Evolutionary conservation across 73 alveolate species (phyloP).

Genomic region (Breviolum minutum): DNA sequence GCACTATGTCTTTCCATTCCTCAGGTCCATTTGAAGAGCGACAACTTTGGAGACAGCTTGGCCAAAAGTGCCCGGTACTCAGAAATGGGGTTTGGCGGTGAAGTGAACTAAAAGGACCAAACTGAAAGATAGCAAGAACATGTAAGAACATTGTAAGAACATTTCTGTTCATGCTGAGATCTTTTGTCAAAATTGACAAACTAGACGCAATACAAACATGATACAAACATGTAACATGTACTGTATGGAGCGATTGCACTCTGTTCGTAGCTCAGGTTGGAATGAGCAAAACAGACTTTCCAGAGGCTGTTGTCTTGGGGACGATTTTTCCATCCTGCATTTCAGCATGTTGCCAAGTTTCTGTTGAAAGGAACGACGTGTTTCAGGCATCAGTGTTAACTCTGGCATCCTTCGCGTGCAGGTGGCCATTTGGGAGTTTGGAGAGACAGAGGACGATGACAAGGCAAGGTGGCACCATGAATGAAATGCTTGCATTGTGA

Average conservation of each 20-base stretch:
- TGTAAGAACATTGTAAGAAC: neutral
- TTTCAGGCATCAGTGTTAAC: no score
- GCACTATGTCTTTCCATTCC: neutral
- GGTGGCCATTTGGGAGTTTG: slow-evolving; percentile 83
- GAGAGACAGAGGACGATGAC: slow-evolving; percentile 73
- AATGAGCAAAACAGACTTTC: slow-evolving; percentile 53
- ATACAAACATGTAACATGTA: no score
- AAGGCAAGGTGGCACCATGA: neutral
- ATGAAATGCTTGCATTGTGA: neutral
- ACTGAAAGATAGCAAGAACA: neutral
- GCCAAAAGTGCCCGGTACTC: slow-evolving; percentile 45
- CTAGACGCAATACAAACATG: no score
- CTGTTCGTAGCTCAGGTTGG: neutral
- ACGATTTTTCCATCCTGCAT: neutral
- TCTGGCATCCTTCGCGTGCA: neutral
- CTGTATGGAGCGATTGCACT: neutral
- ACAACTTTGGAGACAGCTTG: slow-evolving; percentile 60
- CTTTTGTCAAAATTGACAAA: neutral
- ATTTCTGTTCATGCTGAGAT: neutral
- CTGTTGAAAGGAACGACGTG: neutral
- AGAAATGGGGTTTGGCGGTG: neutral
- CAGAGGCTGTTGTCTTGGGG: slow-evolving; percentile 1
- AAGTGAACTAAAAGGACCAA: neutral
- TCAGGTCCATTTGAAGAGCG: slow-evolving; percentile 57
- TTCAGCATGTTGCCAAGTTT: neutral